These are phyloP conservation scores for Plasmopara viticola DNA, from an alignment of 352 stramenopile species.

Conservation along the genomic window DNA sequence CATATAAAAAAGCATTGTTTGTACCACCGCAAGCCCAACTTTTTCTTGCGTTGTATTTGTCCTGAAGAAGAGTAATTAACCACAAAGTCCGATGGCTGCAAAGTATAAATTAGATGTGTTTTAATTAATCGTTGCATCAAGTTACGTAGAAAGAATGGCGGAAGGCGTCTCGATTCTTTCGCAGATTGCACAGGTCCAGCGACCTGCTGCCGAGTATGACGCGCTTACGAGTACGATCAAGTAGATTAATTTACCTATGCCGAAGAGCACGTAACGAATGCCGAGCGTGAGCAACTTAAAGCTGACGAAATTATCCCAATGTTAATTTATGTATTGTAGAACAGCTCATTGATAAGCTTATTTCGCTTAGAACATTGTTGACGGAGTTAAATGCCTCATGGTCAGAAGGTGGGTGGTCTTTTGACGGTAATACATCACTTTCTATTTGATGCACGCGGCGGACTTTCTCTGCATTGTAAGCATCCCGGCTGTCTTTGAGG, in stretches of 20 bases:
- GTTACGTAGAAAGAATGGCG: constrained; percentile 84
- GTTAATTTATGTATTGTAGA: constrained; percentile 85
- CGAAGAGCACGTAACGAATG: constrained; percentile 59
- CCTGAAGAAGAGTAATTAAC: too few species aligned
- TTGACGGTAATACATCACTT: constrained; percentile 58
- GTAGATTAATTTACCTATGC: constrained; percentile 71
- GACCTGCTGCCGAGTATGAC: constrained; percentile 76
- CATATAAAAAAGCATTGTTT: constrained; percentile 80
- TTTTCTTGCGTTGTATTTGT: too few species aligned
- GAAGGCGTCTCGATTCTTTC: constrained; percentile 61
- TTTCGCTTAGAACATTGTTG: constrained; percentile 73
- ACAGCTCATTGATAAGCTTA: constrained; percentile 80
- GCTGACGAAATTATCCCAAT: constrained; percentile 85
- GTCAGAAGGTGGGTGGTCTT: constrained; percentile 37
- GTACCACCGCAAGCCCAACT: constrained; percentile 47
- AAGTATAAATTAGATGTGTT: too few species aligned
- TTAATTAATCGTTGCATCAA: too few species aligned
- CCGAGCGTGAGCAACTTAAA: constrained; percentile 50
- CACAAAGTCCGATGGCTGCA: too few species aligned
- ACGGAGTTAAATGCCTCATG: constrained; percentile 68
- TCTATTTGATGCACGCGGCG: constrained; percentile 72
- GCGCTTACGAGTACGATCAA: constrained; percentile 64
- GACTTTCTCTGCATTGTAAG: constrained; percentile 80
- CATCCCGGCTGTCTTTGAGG: constrained; percentile 80
- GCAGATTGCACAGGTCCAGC: constrained; percentile 38